Conservation (phyloP, 352 stramenopile species). For the Pythium rishiriense region DNA sequence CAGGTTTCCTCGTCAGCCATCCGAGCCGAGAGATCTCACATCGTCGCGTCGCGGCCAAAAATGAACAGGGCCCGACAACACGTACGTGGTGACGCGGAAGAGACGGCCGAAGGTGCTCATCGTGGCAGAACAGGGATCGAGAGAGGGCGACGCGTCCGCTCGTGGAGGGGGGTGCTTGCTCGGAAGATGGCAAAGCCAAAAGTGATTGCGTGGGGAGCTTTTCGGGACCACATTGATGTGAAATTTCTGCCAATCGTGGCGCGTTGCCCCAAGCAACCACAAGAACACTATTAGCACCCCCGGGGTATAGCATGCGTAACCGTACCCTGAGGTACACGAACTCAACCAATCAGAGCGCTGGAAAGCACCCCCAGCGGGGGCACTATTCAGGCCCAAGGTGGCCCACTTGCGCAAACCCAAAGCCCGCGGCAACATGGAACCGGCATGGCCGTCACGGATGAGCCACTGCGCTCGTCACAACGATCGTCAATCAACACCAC, state of each 20-base stretch:
- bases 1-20: no score
- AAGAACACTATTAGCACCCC: constrained; percentile 16
- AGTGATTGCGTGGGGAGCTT: constrained; percentile 23
- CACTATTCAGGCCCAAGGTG: no score
- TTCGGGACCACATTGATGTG: not conserved
- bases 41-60: no score
- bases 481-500: no score
- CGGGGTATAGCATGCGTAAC: not conserved
- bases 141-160: constrained; percentile 3
- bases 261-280: constrained; percentile 7
- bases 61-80: not conserved
- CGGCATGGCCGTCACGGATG: no score
- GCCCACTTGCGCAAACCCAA: no score
- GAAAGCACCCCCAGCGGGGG: no score
- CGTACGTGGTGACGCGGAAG: constrained; percentile 97
- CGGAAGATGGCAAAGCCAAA: constrained; percentile 21
- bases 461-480: no score
- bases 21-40: no score
- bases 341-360: no score
- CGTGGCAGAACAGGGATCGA: constrained; percentile 8
- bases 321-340: not conserved
- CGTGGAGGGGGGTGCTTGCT: not conserved
- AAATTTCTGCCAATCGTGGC: constrained; percentile 17
- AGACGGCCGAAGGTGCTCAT: constrained; percentile 95
- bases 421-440: not conserved